Conservation (phyloP, 208 protist species). For the Leishmania lainsoni region DNA sequence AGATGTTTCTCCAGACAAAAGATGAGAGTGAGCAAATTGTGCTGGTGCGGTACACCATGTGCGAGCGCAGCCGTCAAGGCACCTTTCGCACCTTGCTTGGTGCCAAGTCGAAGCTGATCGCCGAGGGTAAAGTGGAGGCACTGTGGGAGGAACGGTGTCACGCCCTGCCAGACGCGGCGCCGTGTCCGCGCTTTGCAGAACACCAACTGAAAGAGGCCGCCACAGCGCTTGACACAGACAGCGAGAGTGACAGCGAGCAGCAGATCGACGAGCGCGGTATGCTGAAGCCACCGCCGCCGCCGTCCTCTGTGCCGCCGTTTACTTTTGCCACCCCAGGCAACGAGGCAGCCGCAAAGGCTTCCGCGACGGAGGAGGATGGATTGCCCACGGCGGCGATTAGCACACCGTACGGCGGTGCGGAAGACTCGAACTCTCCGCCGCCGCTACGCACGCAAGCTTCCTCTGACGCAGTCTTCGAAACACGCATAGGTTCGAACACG, state of each 20-base stretch:
- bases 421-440: background rate
- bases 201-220: conserved; percentile 3
- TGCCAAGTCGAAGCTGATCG: conserved; percentile 15
- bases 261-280: conserved; percentile 14
- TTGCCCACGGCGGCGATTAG: background rate
- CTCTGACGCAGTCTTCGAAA: background rate
- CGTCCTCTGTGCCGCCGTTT: background rate
- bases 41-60: conserved; percentile 21
- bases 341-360: background rate
- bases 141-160: conserved; percentile 11
- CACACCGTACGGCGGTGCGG: background rate
- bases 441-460: background rate
- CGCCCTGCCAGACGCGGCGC: background rate
- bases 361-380: background rate
- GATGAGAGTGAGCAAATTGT: conserved; percentile 13
- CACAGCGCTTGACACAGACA: conserved; percentile 10
- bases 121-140: conserved; percentile 5
- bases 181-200: conserved; percentile 6
- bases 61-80: conserved; percentile 17
- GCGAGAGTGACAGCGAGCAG: conserved; percentile 7
- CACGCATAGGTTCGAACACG: background rate
- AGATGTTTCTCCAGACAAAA: background rate
- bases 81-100: conserved; percentile 21
- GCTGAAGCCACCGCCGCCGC: conserved; percentile 8
- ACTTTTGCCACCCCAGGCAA: background rate